A percentile compares a stretch with the other conserved stretches of the same genome.
These are phyloP conservation scores for Euphorbia celastroides DNA, from an alignment of 441 rosid species.

Conservation along the genomic window DNA sequence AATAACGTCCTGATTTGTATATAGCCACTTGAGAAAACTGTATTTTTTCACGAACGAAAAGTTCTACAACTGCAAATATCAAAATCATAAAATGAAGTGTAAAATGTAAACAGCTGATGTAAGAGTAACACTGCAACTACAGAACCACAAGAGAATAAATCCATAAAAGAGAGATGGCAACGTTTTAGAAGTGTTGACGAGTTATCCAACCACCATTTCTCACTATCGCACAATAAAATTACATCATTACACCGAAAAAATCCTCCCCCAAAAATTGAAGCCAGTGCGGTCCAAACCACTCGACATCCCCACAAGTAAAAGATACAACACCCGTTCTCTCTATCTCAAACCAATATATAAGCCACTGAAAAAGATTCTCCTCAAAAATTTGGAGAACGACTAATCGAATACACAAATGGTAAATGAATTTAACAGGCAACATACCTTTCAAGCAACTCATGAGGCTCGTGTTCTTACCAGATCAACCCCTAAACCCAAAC, in stretches of 20 bases:
- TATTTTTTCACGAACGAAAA: no score
- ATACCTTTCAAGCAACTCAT: slow-evolving; percentile 11
- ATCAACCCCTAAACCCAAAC: slow-evolving; percentile 26
- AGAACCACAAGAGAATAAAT: no score
- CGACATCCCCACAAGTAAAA: slow-evolving; percentile 9
- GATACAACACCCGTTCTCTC: slow-evolving; percentile 25
- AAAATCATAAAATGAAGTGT: no score
- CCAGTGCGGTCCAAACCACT: slow-evolving; percentile 26
- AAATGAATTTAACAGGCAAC: slow-evolving; percentile 22
- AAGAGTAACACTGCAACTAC: background rate
- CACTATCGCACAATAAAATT: slow-evolving; percentile 23
- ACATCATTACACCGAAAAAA: slow-evolving; percentile 24
- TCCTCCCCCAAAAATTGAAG: slow-evolving; percentile 32
- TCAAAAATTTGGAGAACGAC: slow-evolving; percentile 38
- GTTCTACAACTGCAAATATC: no score
- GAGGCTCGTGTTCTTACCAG: slow-evolving; percentile 4
- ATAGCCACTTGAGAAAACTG: no score
- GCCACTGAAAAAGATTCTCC: slow-evolving; percentile 34
- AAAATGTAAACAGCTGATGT: no score
- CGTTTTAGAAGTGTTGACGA: background rate
- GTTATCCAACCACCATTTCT: background rate
- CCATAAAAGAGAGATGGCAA: background rate
- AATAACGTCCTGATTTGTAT: no score
- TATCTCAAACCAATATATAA: slow-evolving; percentile 20
- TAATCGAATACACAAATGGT: slow-evolving; percentile 21